Conservation (phyloP, 192 early-diverging fungal species). For the Podila epigama region DNA sequence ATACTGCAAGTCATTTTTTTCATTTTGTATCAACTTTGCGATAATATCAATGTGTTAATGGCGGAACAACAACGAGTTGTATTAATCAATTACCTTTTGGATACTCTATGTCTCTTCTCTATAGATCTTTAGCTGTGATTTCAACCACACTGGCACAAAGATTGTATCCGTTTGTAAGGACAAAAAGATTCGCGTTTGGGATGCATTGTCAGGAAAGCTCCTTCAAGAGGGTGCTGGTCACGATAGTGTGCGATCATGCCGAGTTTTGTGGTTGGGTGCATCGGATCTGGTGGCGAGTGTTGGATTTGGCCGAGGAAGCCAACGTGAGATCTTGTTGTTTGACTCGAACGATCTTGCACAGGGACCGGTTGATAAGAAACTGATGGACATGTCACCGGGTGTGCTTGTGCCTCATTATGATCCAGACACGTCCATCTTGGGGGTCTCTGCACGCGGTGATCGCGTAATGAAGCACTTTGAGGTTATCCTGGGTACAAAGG, state of each 20-base stretch:
- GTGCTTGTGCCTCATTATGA: conserved; percentile 76
- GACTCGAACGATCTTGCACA: conserved; percentile 48
- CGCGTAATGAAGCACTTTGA: conserved; percentile 79
- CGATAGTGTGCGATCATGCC: conserved; percentile 69
- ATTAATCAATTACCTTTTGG: neutral
- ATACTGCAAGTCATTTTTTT: conserved; percentile 16
- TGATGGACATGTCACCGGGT: conserved; percentile 80
- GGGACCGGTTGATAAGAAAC: conserved; percentile 48
- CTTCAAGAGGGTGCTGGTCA: conserved; percentile 68
- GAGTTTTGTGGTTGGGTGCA: conserved; percentile 73
- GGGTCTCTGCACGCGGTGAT: conserved; percentile 81
- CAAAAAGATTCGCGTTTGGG: conserved; percentile 72
- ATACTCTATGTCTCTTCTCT: neutral
- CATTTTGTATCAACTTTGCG: neutral
- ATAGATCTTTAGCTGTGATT: conserved; percentile 56
- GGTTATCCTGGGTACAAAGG: conserved; percentile 50
- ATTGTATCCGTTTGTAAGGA: conserved; percentile 74
- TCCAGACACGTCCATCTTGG: conserved; percentile 70
- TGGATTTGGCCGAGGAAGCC: conserved; percentile 79
- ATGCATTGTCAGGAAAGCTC: conserved; percentile 63
- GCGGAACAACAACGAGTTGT: neutral
- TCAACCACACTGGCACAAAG: conserved; percentile 70
- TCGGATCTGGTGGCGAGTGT: conserved; percentile 62
- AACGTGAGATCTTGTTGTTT: conserved; percentile 72
- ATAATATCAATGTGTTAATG: neutral